phyloP scores from a whole-genome alignment of 1,284 basidiomycete genomes.

The Malassezia nana region DNA sequence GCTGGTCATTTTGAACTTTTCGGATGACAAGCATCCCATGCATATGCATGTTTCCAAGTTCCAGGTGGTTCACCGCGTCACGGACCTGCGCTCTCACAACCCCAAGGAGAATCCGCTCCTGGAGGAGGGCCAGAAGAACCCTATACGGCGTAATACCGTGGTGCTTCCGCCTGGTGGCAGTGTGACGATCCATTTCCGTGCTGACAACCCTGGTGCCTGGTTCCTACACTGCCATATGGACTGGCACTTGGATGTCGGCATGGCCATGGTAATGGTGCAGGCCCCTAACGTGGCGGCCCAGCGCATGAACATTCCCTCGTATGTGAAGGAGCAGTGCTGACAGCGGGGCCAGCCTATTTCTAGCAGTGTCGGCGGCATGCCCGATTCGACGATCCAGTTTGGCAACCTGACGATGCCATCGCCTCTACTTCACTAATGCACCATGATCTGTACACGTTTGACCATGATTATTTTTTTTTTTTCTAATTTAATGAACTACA shows the following conservation, averaged over 20 bases:
- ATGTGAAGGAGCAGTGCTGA: background rate
- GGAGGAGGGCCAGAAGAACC: constrained; percentile 66
- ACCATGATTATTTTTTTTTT: constrained; percentile 55
- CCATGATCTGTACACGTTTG: constrained; percentile 15
- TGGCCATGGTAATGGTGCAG: constrained; percentile 65
- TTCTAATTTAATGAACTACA: constrained; percentile 48
- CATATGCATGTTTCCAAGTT: constrained; percentile 26
- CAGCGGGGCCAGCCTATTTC: constrained; percentile 54
- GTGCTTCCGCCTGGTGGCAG: constrained; percentile 57
- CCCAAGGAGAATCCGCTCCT: constrained; percentile 34
- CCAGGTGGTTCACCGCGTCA: constrained; percentile 59
- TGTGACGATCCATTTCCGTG: constrained; percentile 60
- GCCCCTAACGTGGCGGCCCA: constrained; percentile 54
- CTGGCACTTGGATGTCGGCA: constrained; percentile 63
- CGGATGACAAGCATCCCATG: constrained; percentile 62
- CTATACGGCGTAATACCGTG: constrained; percentile 59
- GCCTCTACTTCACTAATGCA: background rate
- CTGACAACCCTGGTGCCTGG: constrained; percentile 77
- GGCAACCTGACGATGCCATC: background rate
- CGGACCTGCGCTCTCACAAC: constrained; percentile 54
- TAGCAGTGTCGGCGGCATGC: constrained; percentile 34
- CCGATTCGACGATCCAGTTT: constrained; percentile 27
- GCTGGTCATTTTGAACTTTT: constrained; percentile 69
- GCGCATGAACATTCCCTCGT: background rate
- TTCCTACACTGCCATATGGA: constrained; percentile 47